These are phyloP conservation scores for Chaetomium cochliodes DNA, from an alignment of 495 filamentous ascomycete species.

Conservation along the genomic window DNA sequence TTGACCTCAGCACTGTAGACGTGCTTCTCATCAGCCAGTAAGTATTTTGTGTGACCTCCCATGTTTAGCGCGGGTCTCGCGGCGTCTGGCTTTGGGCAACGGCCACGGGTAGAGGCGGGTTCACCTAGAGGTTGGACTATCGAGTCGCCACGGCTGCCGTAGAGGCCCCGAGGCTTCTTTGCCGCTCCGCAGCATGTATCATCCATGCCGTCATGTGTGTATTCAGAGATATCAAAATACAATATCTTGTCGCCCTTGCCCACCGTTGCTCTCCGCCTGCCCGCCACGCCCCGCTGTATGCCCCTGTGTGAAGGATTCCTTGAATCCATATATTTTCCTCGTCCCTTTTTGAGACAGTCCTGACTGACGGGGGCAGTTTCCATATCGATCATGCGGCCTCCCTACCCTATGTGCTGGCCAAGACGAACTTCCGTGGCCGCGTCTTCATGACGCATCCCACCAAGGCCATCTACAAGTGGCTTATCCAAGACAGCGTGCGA, in stretches of 20 bases:
- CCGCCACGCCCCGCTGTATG: slow-evolving; percentile 21
- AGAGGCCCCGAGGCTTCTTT: slow-evolving; percentile 1
- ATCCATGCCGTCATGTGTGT: slow-evolving; percentile 32
- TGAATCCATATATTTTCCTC: slow-evolving; percentile 12
- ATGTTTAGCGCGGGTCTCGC: slow-evolving; percentile 19
- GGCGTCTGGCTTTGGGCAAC: slow-evolving; percentile 28
- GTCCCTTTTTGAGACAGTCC: background rate
- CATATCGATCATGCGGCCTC: slow-evolving; percentile 97
- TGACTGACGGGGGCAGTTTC: slow-evolving; percentile 63
- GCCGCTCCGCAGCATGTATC: slow-evolving; percentile 29
- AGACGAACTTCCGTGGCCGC: slow-evolving; percentile 93
- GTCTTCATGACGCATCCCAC: slow-evolving; percentile 99
- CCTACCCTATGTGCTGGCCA: slow-evolving; percentile 92
- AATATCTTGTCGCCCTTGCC: slow-evolving; percentile 35
- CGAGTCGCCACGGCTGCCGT: slow-evolving; percentile 11
- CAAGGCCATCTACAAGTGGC: slow-evolving; percentile 99
- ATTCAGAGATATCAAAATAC: slow-evolving; percentile 41
- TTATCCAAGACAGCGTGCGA: slow-evolving; percentile 93
- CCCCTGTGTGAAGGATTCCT: slow-evolving; percentile 17
- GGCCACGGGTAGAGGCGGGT: slow-evolving; percentile 28
- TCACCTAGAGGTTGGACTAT: slow-evolving; percentile 5
- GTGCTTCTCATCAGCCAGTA: slow-evolving; percentile 98
- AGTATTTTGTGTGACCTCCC: slow-evolving; percentile 41
- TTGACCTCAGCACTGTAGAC: slow-evolving; percentile 95
- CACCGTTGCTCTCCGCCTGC: slow-evolving; percentile 28